phyloP scores from a whole-genome alignment of 1,139 yeast species.

The Spathaspora sp. region DNA sequence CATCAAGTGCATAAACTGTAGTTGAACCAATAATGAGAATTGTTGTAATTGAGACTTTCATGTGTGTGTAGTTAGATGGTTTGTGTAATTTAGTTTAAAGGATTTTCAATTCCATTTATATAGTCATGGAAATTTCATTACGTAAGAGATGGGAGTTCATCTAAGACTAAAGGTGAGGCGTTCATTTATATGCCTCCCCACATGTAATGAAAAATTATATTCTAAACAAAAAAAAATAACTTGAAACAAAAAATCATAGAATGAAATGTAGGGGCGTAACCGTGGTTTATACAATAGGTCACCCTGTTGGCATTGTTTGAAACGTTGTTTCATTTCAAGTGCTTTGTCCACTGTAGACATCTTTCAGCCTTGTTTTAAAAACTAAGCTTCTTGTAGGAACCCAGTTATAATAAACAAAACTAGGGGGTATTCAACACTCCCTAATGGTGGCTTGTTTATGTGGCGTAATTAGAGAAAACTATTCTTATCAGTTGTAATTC shows the following conservation, averaged over 20 bases:
- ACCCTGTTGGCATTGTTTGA: too few species aligned
- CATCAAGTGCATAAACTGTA: neutral
- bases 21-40: neutral
- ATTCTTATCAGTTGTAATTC: too few species aligned
- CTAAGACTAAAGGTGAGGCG: neutral
- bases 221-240: neutral
- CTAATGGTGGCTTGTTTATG: too few species aligned
- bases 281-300: too few species aligned
- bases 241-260: neutral
- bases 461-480: too few species aligned
- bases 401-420: too few species aligned
- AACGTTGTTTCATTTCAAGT: too few species aligned
- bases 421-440: too few species aligned
- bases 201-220: neutral
- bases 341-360: too few species aligned
- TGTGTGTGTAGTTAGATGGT: conserved; percentile 5
- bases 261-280: neutral
- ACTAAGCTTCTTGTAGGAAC: too few species aligned
- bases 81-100: neutral
- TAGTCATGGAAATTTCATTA: neutral
- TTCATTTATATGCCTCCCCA: neutral
- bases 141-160: neutral
- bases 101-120: neutral
- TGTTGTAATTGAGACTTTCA: conserved; percentile 13
- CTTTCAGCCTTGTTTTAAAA: too few species aligned